phyloP scores from a whole-genome alignment of 345 rosid species.

The Linum trigynum region DNA sequence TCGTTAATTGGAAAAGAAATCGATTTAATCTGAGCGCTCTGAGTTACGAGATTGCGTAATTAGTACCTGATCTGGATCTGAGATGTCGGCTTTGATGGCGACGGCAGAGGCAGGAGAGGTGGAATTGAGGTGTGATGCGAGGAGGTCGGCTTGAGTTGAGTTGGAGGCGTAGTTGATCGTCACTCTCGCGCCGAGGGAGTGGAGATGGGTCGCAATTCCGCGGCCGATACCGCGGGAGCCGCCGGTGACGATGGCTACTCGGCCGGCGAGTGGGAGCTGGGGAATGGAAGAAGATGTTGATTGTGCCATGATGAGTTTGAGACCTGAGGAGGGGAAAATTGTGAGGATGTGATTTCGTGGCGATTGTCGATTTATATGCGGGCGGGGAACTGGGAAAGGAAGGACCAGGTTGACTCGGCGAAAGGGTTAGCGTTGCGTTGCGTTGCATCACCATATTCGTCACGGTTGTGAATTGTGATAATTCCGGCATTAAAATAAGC shows the following conservation, averaged over 20 bases:
- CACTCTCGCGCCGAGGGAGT: conserved; percentile 2
- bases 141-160: conserved; percentile 2
- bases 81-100: conserved; percentile 1
- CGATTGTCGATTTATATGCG: no score
- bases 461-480: no score
- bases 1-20: no score
- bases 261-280: conserved; percentile 1
- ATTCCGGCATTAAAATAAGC: no score
- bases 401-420: no score
- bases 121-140: neutral
- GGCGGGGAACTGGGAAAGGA: no score
- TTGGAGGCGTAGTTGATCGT: neutral
- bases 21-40: no score
- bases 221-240: neutral
- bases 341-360: no score
- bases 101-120: neutral
- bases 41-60: no score
- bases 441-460: no score
- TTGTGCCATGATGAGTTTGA: neutral
- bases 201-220: neutral
- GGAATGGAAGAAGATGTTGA: neutral
- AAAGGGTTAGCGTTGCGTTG: no score
- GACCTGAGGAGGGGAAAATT: neutral
- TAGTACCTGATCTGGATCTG: neutral
- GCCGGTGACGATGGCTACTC: conserved; percentile 3